Conservation (phyloP, 2,329 filamentous ascomycete genomes). For the Emergomyces africanus region DNA sequence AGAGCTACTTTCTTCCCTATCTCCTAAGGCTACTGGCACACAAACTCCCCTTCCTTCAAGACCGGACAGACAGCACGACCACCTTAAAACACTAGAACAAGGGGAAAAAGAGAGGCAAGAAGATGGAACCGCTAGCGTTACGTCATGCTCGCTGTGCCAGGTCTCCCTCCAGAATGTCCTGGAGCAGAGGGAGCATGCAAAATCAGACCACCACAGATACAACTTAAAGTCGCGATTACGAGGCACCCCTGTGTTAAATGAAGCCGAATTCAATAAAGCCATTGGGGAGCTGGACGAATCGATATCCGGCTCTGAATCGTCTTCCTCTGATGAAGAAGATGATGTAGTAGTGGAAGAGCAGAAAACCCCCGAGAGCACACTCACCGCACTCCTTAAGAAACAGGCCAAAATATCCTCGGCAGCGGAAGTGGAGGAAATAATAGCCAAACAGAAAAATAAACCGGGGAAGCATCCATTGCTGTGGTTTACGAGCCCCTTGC, state of each 20-base stretch:
- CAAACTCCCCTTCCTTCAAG: slow-evolving; percentile 20
- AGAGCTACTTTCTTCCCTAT: slow-evolving; percentile 57
- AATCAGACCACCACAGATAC: slow-evolving; percentile 85
- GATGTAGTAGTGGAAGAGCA: slow-evolving; percentile 33
- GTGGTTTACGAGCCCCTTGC: slow-evolving; percentile 67
- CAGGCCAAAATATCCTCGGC: slow-evolving; percentile 59
- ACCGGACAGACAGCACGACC: slow-evolving; percentile 14
- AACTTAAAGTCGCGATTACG: slow-evolving; percentile 87
- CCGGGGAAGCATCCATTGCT: slow-evolving; percentile 61
- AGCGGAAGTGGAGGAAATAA: slow-evolving; percentile 36
- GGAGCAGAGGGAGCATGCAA: slow-evolving; percentile 75
- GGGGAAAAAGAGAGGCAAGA: slow-evolving; percentile 29
- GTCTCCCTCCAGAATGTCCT: slow-evolving; percentile 57
- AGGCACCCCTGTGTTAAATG: slow-evolving; percentile 57
- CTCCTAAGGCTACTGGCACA: slow-evolving; percentile 38
- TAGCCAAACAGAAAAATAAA: slow-evolving; percentile 36
- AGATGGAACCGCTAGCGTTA: slow-evolving; percentile 40
- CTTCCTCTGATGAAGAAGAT: slow-evolving; percentile 54
- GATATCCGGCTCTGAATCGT: slow-evolving; percentile 62
- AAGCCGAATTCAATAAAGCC: slow-evolving; percentile 74
- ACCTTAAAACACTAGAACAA: slow-evolving; percentile 18
- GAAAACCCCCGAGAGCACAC: slow-evolving; percentile 36
- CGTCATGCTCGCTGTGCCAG: slow-evolving; percentile 69
- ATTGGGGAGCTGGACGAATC: slow-evolving; percentile 84
- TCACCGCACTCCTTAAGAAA: slow-evolving; percentile 67